These are phyloP conservation scores for Trichoderma sp. DNA, from an alignment of 2,329 filamentous ascomycete species.

Conservation along the genomic window DNA sequence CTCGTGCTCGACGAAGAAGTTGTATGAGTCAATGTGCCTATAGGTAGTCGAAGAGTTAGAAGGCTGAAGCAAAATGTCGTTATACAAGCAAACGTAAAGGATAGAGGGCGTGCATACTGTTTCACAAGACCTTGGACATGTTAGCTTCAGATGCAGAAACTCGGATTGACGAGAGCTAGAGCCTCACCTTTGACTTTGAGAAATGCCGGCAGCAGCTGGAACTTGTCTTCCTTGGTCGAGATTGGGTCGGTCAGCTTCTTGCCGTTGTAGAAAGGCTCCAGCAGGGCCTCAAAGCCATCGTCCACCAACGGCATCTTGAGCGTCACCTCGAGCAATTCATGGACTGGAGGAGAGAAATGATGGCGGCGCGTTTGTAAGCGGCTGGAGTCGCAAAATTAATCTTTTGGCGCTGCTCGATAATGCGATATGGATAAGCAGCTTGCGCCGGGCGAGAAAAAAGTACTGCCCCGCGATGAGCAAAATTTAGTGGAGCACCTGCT, in stretches of 20 bases:
- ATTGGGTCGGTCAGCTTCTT: conserved; percentile 69
- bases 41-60: conserved; percentile 26
- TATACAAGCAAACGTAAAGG: not conserved
- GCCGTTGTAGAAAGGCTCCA: conserved; percentile 70
- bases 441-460: conserved; percentile 24
- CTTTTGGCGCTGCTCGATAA: conserved; percentile 12
- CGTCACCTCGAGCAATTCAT: conserved; percentile 43
- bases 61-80: conserved; percentile 4
- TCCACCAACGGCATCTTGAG: conserved; percentile 58
- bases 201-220: conserved; percentile 96
- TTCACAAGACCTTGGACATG: conserved; percentile 71
- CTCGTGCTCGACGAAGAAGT: conserved; percentile 96
- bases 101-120: conserved; percentile 58
- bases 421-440: conserved; percentile 28
- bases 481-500: conserved; percentile 15
- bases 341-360: not conserved
- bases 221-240: conserved; percentile 80
- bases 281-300: conserved; percentile 67
- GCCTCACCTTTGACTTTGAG: conserved; percentile 84
- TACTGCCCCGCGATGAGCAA: conserved; percentile 28
- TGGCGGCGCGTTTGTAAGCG: conserved; percentile 24
- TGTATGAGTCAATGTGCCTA: conserved; percentile 93
- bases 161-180: not conserved
- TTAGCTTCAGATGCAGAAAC: conserved; percentile 18
- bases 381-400: conserved; percentile 7